Evolutionary conservation across 2,329 filamentous ascomycete genomes (phyloP).

Genomic region (Trichothecium sympodiale): DNA sequence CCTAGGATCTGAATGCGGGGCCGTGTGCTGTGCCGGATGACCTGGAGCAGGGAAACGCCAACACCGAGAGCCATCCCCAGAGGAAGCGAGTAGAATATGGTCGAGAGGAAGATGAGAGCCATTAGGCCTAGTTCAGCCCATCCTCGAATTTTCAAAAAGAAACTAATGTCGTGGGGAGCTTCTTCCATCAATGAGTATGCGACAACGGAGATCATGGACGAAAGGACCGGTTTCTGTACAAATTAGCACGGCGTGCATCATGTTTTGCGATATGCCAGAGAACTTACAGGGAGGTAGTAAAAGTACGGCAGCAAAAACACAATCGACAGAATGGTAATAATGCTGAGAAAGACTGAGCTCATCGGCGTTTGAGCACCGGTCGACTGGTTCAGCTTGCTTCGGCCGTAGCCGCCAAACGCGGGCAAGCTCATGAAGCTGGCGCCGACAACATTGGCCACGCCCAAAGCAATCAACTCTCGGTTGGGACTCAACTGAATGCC

Average conservation of each 20-base stretch:
- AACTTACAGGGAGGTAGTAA: slow-evolving; percentile 82
- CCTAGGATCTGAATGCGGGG: slow-evolving; percentile 94
- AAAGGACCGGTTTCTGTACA: slow-evolving; percentile 77
- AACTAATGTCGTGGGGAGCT: slow-evolving; percentile 80
- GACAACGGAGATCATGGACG: slow-evolving; percentile 88
- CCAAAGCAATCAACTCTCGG: slow-evolving; percentile 83
- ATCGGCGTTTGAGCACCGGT: slow-evolving; percentile 90
- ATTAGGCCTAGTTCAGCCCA: slow-evolving; percentile 82
- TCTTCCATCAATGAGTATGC: slow-evolving; percentile 93
- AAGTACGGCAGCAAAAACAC: slow-evolving; percentile 81
- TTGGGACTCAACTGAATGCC: slow-evolving; percentile 82
- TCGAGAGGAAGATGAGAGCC: slow-evolving; percentile 80
- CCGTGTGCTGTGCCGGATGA: slow-evolving; percentile 82
- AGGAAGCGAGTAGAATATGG: slow-evolving; percentile 90
- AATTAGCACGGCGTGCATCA: not conserved
- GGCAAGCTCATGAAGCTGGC: slow-evolving; percentile 88
- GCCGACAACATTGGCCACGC: slow-evolving; percentile 81
- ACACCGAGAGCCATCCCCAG: slow-evolving; percentile 91
- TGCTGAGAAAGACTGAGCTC: slow-evolving; percentile 77
- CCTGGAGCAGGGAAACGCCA: slow-evolving; percentile 76
- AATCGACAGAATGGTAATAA: slow-evolving; percentile 73
- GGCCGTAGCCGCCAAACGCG: slow-evolving; percentile 89
- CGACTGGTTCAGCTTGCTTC: slow-evolving; percentile 88
- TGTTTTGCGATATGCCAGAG: too few species aligned
- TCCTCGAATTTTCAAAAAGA: slow-evolving; percentile 77